phyloP scores from a whole-genome alignment of 208 protist genomes.

The Jaenimonas drosophilae region DNA sequence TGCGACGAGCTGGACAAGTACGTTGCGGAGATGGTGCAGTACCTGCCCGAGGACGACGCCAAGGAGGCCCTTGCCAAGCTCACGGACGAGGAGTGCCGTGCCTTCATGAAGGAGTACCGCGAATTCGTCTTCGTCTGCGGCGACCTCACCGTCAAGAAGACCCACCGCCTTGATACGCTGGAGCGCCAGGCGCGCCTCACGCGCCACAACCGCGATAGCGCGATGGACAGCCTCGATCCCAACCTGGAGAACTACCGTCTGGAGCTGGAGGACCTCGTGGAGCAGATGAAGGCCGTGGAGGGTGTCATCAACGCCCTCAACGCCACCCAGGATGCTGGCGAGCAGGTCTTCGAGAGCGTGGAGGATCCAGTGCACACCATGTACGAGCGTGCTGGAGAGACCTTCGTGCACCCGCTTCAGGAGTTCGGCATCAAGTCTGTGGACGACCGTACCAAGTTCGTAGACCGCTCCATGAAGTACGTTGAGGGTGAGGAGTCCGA shows the following conservation, averaged over 20 bases:
- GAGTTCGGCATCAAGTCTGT: constrained; percentile 61
- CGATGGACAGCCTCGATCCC: constrained; percentile 83
- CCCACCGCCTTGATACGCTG: constrained; percentile 75
- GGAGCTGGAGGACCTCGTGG: constrained; percentile 54
- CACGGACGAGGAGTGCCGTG: constrained; percentile 32
- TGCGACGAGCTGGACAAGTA: constrained; percentile 43
- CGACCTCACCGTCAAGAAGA: constrained; percentile 80
- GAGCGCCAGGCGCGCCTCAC: constrained; percentile 73
- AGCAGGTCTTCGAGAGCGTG: constrained; percentile 71
- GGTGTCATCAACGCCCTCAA: constrained; percentile 75
- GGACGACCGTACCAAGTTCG: constrained; percentile 53
- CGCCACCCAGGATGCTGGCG: constrained; percentile 68
- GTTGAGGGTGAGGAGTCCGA: constrained; percentile 75
- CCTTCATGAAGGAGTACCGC: constrained; percentile 53
- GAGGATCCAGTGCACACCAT: constrained; percentile 36
- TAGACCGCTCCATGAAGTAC: constrained; percentile 65
- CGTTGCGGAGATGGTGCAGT: constrained; percentile 36
- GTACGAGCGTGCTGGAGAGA: constrained; percentile 21
- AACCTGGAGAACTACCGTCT: constrained; percentile 59
- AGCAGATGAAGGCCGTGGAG: constrained; percentile 61
- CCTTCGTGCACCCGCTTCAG: constrained; percentile 73
- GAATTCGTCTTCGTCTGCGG: constrained; percentile 58
- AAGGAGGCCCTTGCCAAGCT: constrained; percentile 27
- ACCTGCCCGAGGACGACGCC: constrained; percentile 29
- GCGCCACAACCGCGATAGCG: constrained; percentile 66